Evolutionary conservation across 2,329 filamentous ascomycete species (phyloP).

Genomic region (Madurella mycetomatis): DNA sequence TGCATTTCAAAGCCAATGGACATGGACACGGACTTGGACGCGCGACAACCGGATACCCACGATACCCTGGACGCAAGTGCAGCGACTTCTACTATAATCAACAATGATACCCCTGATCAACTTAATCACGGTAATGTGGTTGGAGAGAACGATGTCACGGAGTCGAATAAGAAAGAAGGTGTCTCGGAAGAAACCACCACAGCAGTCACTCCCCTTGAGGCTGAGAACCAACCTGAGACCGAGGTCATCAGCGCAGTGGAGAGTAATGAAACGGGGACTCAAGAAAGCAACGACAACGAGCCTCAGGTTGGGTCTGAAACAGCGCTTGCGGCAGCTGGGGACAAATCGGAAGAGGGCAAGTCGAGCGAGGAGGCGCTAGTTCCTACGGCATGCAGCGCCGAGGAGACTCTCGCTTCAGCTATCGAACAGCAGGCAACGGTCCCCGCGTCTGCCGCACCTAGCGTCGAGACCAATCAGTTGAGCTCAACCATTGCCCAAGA

Average conservation of each 20-base stretch:
- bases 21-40: slow-evolving; percentile 22
- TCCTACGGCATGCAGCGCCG: neutral
- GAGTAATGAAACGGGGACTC: neutral
- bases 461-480: too few species aligned
- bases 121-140: slow-evolving; percentile 16
- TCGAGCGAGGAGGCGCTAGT: neutral
- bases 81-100: slow-evolving; percentile 13
- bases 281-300: neutral
- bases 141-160: slow-evolving; percentile 11
- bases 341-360: neutral
- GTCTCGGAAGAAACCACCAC: neutral
- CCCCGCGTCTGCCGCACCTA: neutral
- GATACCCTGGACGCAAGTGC: slow-evolving; percentile 20
- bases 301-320: neutral
- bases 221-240: neutral
- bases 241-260: neutral
- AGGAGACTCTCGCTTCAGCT: neutral
- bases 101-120: slow-evolving; percentile 18
- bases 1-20: slow-evolving; percentile 26
- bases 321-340: neutral
- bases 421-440: neutral
- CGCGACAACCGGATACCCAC: slow-evolving; percentile 16
- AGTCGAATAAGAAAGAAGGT: slow-evolving; percentile 7
- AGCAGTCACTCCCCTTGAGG: neutral
- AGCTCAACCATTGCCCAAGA: too few species aligned